Evolutionary conservation across 305 asterid species (phyloP).

Genomic region (Lippia alba): DNA sequence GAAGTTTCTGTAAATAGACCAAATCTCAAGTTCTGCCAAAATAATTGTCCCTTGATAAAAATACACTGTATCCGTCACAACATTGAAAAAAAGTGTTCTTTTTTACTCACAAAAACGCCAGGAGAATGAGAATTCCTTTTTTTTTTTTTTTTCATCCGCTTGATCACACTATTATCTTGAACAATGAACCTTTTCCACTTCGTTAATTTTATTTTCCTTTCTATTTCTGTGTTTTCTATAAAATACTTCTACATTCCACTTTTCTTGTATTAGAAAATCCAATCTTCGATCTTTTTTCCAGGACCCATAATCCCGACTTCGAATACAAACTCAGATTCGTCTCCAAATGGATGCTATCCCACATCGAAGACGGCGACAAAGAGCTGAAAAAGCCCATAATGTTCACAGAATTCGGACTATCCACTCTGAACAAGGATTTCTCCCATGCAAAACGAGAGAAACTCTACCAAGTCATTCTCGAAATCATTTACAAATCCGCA

Average conservation of each 20-base stretch:
- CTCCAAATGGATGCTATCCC: slow-evolving; percentile 88
- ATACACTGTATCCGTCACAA: too few relatives aligned
- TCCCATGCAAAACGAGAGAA: slow-evolving; percentile 67
- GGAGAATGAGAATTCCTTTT: too few relatives aligned
- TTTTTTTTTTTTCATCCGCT: too few relatives aligned
- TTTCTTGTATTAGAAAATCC: background rate
- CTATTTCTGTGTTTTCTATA: too few relatives aligned
- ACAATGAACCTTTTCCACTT: too few relatives aligned
- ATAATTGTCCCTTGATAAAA: too few relatives aligned
- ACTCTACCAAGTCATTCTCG: slow-evolving; percentile 72
- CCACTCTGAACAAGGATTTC: slow-evolving; percentile 72
- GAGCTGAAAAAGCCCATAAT: slow-evolving; percentile 84
- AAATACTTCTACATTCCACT: background rate
- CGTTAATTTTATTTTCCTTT: background rate
- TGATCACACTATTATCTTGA: too few relatives aligned
- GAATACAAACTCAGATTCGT: slow-evolving; percentile 75
- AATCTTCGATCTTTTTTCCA: slow-evolving; percentile 35
- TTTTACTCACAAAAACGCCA: too few relatives aligned
- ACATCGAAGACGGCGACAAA: slow-evolving; percentile 94
- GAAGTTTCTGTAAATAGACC: too few relatives aligned
- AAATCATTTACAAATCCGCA: slow-evolving; percentile 80
- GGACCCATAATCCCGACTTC: slow-evolving; percentile 77
- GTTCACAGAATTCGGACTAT: slow-evolving; percentile 92
- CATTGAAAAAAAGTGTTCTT: too few relatives aligned
- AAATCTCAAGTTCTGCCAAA: too few relatives aligned